Percentiles rank a stretch among this genome's conserved stretches.
phyloP scores from a whole-genome alignment of 345 rosid species.

The Combretum micranthum region DNA sequence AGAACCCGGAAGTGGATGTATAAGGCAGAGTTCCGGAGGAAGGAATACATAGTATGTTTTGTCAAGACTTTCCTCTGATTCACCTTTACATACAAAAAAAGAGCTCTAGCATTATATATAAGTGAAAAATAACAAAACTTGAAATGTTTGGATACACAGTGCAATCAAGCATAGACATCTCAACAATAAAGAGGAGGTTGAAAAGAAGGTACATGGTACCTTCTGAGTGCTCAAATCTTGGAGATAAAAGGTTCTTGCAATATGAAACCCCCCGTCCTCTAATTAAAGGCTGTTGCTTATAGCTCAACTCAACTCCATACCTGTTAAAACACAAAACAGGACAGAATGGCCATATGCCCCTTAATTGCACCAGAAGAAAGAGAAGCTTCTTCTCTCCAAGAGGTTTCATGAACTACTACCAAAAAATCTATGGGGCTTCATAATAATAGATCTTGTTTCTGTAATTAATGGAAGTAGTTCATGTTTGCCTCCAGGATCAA shows the following conservation, averaged over 20 bases:
- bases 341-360: conserved; percentile 38
- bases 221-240: conserved; percentile 86
- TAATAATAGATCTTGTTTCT: conserved; percentile 1
- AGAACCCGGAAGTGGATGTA: conserved; percentile 94
- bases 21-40: conserved; percentile 86
- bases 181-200: not conserved
- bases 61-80: conserved; percentile 67
- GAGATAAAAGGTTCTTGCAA: conserved; percentile 94
- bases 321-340: conserved; percentile 25
- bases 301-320: conserved; percentile 83
- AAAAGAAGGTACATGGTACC: conserved; percentile 25
- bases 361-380: conserved; percentile 44
- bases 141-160: too few species aligned
- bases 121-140: not conserved
- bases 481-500: conserved; percentile 17
- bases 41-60: conserved; percentile 91
- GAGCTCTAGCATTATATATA: not conserved
- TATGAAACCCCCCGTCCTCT: conserved; percentile 98
- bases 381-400: conserved; percentile 36
- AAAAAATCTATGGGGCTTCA: not conserved
- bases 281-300: conserved; percentile 69
- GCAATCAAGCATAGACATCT: too few species aligned
- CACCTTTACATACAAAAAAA: conserved; percentile 35
- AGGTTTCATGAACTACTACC: conserved; percentile 26
- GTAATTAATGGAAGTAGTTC: conserved; percentile 10